Evolutionary conservation across 805 yeast species (phyloP), one percentile per base, ranked within the genome.

Genomic region (Candida verbasci): DNA sequence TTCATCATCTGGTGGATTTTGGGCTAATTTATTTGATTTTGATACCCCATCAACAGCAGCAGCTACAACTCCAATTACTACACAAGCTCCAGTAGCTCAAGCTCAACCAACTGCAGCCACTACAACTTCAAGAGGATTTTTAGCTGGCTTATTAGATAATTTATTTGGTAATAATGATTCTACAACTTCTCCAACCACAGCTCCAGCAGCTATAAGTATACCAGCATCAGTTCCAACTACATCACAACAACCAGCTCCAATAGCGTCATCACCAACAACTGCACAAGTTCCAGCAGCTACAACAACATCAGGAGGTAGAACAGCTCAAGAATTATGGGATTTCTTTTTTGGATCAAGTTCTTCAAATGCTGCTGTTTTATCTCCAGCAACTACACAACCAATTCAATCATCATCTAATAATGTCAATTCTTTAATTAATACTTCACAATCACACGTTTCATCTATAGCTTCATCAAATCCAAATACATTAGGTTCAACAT

Each of bases 111-210:
- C 39, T 17, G 40, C 39, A 6, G 26, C 31, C 6, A 18, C 40
- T 6, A 15, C 38, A 14, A 10, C 34, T 20, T 25, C 38, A 11
- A n/a, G n/a, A 9, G 42, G 29, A 16, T 39, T 37, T 16, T 26
- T 21, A 15, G 28, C 29, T 2, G 17, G 21, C 9, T 21, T 29
- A 25, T 30, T 18, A 10, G 35, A 33, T 20, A 20, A 22, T 14
- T 24, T 24, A 11, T 29, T 38, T 29, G 42, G 32, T 10, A 15
- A 23, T 5, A 6, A 22, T 15, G 6, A 29, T 7, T 14, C 52
- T 34, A 44, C 39, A 44, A 47, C 53, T 30, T 39, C 58, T 17
- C 53, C 52, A 28, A 40, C 55, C 27, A 50, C 60, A 23, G 62
- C 52, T 37, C 53, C 49, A 26, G 41, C 50, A 21, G 50, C 58